Conservation (phyloP, 805 yeast genomes). For the Spathaspora sp. region DNA sequence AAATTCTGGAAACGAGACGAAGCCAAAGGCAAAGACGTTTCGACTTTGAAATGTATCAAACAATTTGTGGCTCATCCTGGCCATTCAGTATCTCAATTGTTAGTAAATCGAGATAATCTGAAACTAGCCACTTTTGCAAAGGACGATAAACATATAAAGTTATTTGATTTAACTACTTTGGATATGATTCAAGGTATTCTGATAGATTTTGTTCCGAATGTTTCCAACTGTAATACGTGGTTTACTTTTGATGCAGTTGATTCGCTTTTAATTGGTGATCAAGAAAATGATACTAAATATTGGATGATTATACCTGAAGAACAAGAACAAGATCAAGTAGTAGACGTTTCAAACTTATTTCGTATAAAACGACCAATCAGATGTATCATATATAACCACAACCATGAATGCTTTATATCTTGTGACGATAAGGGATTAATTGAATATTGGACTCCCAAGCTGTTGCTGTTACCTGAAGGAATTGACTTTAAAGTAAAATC, state of each 20-base stretch:
- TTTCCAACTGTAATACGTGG: constrained; percentile 12
- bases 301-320: constrained; percentile 11
- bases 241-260: constrained; percentile 6
- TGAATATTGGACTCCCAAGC: constrained; percentile 17
- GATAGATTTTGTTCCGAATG: constrained; percentile 13
- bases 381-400: constrained; percentile 9
- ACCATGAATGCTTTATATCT: constrained; percentile 16
- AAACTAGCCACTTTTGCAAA: constrained; percentile 15
- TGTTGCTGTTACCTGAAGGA: constrained; percentile 6
- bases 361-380: constrained; percentile 12
- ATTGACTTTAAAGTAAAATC: constrained; percentile 31
- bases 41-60: constrained; percentile 11
- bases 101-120: constrained; percentile 12
- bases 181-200: constrained; percentile 19
- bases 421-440: constrained; percentile 17
- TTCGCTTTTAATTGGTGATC: constrained; percentile 11
- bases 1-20: constrained; percentile 17
- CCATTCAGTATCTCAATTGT: constrained; percentile 11
- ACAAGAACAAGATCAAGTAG: constrained; percentile 6
- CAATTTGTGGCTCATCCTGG: constrained; percentile 16
- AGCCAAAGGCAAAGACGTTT: constrained; percentile 1
- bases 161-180: constrained; percentile 17
- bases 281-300: constrained; percentile 3
- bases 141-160: constrained; percentile 13
- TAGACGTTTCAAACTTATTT: not conserved